Evolutionary conservation across 2,329 filamentous ascomycete genomes (phyloP).

Genomic region (Monosporascus sp.): DNA sequence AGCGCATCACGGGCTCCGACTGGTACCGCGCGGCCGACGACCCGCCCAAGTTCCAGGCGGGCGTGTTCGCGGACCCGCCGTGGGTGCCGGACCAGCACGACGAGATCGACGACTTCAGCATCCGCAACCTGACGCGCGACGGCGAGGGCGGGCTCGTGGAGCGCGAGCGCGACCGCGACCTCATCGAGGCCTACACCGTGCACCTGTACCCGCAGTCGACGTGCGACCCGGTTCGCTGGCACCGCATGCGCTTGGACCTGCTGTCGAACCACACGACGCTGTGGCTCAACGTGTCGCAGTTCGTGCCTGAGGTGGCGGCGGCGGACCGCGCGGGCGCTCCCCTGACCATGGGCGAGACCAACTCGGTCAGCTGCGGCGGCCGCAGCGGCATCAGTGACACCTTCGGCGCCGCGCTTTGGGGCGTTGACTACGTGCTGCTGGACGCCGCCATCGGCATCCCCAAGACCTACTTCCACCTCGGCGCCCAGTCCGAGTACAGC

Average conservation of each 20-base stretch:
- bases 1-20: slow-evolving; percentile 20
- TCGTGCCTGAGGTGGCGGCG: slow-evolving; percentile 26
- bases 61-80: slow-evolving; percentile 29
- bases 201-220: slow-evolving; percentile 33
- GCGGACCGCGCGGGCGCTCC: slow-evolving; percentile 29
- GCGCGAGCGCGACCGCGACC: slow-evolving; percentile 22
- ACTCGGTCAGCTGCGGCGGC: slow-evolving; percentile 34
- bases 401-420: slow-evolving; percentile 44
- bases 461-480: slow-evolving; percentile 38
- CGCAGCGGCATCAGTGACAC: slow-evolving; percentile 37
- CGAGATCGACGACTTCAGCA: slow-evolving; percentile 29
- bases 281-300: slow-evolving; percentile 30
- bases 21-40: slow-evolving; percentile 23
- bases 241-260: slow-evolving; percentile 27
- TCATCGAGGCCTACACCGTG: slow-evolving; percentile 27
- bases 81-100: slow-evolving; percentile 31
- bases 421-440: slow-evolving; percentile 37
- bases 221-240: slow-evolving; percentile 26
- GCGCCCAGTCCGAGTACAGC: slow-evolving; percentile 29
- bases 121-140: slow-evolving; percentile 25
- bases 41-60: slow-evolving; percentile 26
- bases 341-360: slow-evolving; percentile 42
- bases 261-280: slow-evolving; percentile 27
- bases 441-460: slow-evolving; percentile 28
- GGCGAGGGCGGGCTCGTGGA: slow-evolving; percentile 15